Evolutionary conservation across 2,329 filamentous ascomycete species (phyloP), one percentile per base, ranked within the genome.

Genomic region (Sphaerulina vaccinii): DNA sequence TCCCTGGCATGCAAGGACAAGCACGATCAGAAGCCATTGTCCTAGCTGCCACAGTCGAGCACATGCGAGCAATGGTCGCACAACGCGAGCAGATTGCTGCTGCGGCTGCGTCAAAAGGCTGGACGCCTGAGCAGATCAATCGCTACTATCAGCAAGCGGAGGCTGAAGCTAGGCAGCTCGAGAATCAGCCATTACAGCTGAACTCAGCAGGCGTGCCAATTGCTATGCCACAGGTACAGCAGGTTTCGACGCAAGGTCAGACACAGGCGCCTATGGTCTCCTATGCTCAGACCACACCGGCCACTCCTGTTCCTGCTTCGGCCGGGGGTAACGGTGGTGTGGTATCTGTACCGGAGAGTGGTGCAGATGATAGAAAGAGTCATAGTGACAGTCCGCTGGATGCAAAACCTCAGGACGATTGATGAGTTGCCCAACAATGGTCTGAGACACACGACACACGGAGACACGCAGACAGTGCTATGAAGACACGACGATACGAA

Each of bases 1-100:
- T 95, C 1, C 90, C 90, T 0, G 89, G 88, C 0, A 78, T 95
- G 47, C 81, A 88, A 62, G 90, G 90, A 1, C 87, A 91, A 65
- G 90, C 87, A 1, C 83, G 90, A 39, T 93, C 88, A 58, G 90
- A 96, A 69, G 88, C 88, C 22, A 77, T 90, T 15, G 89, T 96
- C n/a, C 76, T 96, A 18, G 82, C 84, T 57, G 70, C 69, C 19
- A 75, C 75, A 1, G 70, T 78, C 49, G 67, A 70, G 39, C 70
- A 68, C 61, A 71, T 77, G 65, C 62, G 68, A 49, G 66, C 73
- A 44, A 68, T 75, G 23, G 58, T 55, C 59, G 50, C 63, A 68
- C 62, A 71, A 45, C 67, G 68, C 15, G 61, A 67, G 21, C 68
- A 70, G 27, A 67, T 65, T 43, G 23, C 39, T 11, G 65, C 63